Evolutionary conservation across 2,329 filamentous ascomycete species (phyloP).

Genomic region (Didymella pinodella): DNA sequence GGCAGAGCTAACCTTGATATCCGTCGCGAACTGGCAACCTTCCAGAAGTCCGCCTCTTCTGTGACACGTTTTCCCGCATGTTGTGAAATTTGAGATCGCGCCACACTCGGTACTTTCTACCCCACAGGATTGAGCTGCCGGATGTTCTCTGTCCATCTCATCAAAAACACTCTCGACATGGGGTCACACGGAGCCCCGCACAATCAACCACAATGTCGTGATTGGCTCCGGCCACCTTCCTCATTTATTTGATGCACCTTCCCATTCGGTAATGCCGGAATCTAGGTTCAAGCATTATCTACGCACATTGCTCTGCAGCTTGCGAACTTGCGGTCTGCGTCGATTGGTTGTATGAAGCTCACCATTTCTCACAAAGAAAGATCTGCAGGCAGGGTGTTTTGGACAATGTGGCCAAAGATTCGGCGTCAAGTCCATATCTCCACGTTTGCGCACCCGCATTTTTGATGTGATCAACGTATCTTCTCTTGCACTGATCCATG

Average conservation of each 20-base stretch:
- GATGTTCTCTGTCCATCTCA: constrained; percentile 34
- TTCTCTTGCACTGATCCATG: not conserved
- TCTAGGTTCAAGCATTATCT: constrained; percentile 10
- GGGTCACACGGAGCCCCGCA: constrained; percentile 28
- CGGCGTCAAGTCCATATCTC: constrained; percentile 6
- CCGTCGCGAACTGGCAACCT: constrained; percentile 4
- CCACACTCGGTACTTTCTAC: constrained; percentile 19
- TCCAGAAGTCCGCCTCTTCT: not conserved
- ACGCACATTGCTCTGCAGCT: constrained; percentile 18
- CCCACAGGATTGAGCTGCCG: constrained; percentile 29
- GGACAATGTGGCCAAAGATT: constrained; percentile 20
- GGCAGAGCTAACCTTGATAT: not conserved
- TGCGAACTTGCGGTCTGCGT: not conserved
- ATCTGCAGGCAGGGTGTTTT: constrained; percentile 17
- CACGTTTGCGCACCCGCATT: not conserved
- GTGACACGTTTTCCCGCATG: not conserved
- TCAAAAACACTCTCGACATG: constrained; percentile 41
- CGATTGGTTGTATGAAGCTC: constrained; percentile 12
- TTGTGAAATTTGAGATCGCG: constrained; percentile 1
- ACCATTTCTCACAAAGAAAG: constrained; percentile 4
- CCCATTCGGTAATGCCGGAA: constrained; percentile 14
- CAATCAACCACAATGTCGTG: constrained; percentile 23
- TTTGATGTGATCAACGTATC: not conserved
- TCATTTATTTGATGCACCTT: constrained; percentile 23
- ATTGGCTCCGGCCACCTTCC: constrained; percentile 13